Percentiles rank a stretch among this genome's conserved stretches.
These are phyloP conservation scores for Vitis rotundifolia DNA, from an alignment of 164 flowering plant species.

Conservation along the genomic window DNA sequence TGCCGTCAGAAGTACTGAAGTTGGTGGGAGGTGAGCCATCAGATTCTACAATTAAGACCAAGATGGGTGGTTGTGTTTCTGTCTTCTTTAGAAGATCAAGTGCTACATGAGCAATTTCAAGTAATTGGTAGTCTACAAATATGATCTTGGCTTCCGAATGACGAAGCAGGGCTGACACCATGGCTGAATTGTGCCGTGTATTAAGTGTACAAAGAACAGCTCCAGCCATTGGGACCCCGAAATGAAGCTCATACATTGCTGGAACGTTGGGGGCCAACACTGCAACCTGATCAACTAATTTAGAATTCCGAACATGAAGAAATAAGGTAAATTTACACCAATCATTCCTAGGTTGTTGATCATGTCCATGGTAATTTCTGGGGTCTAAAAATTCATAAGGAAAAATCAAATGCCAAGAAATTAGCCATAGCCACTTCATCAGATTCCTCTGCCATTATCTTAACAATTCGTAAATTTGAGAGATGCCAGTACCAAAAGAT, in stretches of 20 bases:
- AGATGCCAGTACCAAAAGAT: too few relatives aligned
- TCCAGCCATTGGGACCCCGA: constrained; percentile 77
- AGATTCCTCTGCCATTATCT: background rate
- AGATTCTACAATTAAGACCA: too few relatives aligned
- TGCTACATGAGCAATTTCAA: background rate
- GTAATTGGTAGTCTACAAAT: constrained; percentile 38
- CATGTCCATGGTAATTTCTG: background rate
- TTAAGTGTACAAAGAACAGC: constrained; percentile 66
- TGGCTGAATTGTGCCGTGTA: constrained; percentile 44
- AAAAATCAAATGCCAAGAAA: too few relatives aligned
- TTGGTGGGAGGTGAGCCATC: too few relatives aligned
- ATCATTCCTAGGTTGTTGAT: background rate
- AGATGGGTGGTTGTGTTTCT: background rate
- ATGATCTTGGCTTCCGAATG: constrained; percentile 51
- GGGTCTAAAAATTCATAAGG: background rate
- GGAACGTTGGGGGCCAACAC: constrained; percentile 67
- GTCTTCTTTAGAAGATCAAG: too few relatives aligned
- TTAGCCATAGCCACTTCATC: too few relatives aligned
- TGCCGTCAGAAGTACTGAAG: too few relatives aligned
- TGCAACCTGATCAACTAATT: constrained; percentile 42
- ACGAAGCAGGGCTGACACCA: constrained; percentile 36
- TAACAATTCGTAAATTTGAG: too few relatives aligned
- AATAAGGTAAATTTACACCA: too few relatives aligned
- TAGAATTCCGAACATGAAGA: too few relatives aligned
- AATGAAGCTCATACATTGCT: constrained; percentile 61